Percentiles rank a stretch among this genome's conserved stretches.
Evolutionary conservation across 1,139 yeast genomes (phyloP).

Genomic region (Pneumocystis murina): DNA sequence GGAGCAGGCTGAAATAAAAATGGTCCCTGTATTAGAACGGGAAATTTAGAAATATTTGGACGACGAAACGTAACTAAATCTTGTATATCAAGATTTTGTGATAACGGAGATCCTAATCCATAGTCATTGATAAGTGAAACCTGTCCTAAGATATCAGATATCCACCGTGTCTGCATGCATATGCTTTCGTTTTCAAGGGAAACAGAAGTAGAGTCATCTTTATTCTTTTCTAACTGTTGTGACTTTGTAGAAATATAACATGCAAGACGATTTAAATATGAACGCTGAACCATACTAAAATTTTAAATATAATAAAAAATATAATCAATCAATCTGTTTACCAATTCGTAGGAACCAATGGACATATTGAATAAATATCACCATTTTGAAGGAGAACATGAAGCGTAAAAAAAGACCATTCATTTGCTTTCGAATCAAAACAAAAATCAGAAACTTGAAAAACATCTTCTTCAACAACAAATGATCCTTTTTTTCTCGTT

Average conservation of each 20-base stretch:
- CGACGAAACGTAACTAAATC: slow-evolving; percentile 3
- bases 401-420: slow-evolving; percentile 8
- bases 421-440: slow-evolving; percentile 10
- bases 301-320: background rate
- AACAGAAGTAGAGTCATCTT: background rate
- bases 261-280: slow-evolving; percentile 2
- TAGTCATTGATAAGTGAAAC: slow-evolving; percentile 2
- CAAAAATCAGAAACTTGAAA: slow-evolving; percentile 1
- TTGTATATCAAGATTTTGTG: background rate
- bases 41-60: background rate
- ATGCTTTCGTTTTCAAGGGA: background rate
- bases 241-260: slow-evolving; percentile 2
- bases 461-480: slow-evolving; percentile 5
- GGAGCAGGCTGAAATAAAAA: slow-evolving; percentile 10
- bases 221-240: background rate
- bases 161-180: slow-evolving; percentile 3
- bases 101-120: slow-evolving; percentile 3
- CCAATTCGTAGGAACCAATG: slow-evolving; percentile 7
- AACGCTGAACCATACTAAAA: background rate
- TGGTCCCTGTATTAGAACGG: slow-evolving; percentile 8
- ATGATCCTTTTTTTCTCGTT: background rate
- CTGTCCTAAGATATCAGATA: slow-evolving; percentile 2
- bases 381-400: slow-evolving; percentile 6
- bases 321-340: background rate
- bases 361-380: slow-evolving; percentile 5